phyloP scores from a whole-genome alignment of 768 basidiomycete species.

The Suillus placidus region DNA sequence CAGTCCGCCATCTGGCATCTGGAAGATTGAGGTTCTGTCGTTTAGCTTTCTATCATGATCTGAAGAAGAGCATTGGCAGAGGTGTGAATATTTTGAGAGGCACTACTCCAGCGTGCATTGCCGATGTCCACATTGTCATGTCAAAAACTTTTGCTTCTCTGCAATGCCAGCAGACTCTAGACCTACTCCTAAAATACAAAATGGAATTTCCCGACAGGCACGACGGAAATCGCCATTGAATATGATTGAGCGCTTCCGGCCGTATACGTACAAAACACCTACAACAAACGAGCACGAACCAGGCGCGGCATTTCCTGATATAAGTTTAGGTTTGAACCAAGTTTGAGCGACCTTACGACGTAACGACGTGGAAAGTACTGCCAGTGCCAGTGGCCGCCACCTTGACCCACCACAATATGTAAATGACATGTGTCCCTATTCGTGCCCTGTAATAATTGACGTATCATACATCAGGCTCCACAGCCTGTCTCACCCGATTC shows the following conservation, averaged over 20 bases:
- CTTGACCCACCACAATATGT: not conserved
- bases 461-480: not conserved
- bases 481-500: not conserved
- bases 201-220: not conserved
- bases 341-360: not conserved
- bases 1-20: not conserved
- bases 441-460: not conserved
- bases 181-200: not conserved
- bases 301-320: not conserved
- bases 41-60: not conserved
- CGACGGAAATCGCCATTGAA: not conserved
- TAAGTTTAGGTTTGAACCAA: not conserved
- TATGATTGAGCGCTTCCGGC: not conserved
- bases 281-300: not conserved
- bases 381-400: not conserved
- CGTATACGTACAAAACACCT: not conserved
- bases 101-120: not conserved
- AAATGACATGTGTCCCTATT: not conserved
- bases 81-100: slow-evolving; percentile 3
- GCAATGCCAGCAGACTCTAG: not conserved
- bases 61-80: not conserved
- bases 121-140: slow-evolving; percentile 4
- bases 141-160: not conserved
- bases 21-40: not conserved
- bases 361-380: not conserved